phyloP scores from a whole-genome alignment of 2,329 filamentous ascomycete species.

The Aspergillus sp. region DNA sequence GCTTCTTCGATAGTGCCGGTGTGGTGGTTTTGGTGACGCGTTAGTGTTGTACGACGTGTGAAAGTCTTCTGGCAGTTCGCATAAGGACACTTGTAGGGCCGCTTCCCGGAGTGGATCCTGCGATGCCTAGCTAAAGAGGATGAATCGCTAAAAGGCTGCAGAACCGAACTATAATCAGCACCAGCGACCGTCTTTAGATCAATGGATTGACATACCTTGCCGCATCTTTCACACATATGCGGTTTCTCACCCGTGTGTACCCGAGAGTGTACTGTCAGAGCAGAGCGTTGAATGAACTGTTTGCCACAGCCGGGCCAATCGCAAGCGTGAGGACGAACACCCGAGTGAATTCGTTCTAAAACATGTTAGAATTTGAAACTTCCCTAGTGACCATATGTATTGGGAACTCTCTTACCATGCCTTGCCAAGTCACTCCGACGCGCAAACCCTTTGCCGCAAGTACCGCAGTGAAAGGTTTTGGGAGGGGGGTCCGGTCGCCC shows the following conservation, averaged over 20 bases:
- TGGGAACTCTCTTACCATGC: conserved; percentile 69
- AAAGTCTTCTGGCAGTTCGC: conserved; percentile 99
- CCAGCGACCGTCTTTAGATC: neutral
- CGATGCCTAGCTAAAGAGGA: conserved; percentile 91
- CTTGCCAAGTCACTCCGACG: conserved; percentile 89
- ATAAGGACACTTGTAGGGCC: conserved; percentile 96
- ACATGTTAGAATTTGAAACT: neutral
- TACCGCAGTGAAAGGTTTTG: conserved; percentile 85
- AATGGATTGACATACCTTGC: conserved; percentile 67
- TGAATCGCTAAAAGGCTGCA: conserved; percentile 90
- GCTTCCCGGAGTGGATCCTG: conserved; percentile 90
- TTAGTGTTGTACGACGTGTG: conserved; percentile 90
- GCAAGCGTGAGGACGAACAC: conserved; percentile 86
- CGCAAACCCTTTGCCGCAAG: conserved; percentile 88
- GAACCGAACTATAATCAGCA: neutral
- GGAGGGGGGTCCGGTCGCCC: conserved; percentile 52
- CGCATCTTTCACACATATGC: conserved; percentile 94
- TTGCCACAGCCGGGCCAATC: conserved; percentile 88
- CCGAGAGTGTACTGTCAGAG: conserved; percentile 89
- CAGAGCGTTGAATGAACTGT: conserved; percentile 95
- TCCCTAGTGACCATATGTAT: neutral
- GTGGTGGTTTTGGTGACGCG: conserved; percentile 93
- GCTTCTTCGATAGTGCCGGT: conserved; percentile 94
- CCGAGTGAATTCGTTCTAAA: conserved; percentile 90
- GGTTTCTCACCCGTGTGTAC: conserved; percentile 98